Conservation (phyloP, 2,329 filamentous ascomycete species). For the Pestalotiopsis sp. region DNA sequence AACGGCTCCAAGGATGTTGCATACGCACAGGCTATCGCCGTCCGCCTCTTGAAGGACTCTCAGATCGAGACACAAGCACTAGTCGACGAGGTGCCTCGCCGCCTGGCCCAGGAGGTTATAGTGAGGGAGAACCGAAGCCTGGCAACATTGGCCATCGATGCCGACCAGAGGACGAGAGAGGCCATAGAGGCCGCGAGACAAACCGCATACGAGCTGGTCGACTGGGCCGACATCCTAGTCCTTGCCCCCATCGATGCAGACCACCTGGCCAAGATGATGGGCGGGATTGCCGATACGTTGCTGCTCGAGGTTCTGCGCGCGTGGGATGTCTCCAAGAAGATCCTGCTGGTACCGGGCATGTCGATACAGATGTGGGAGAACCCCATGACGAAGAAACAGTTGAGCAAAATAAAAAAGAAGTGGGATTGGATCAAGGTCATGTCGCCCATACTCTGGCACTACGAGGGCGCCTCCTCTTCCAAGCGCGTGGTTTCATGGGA, state of each 20-base stretch:
- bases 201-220: conserved; percentile 69
- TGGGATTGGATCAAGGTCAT: conserved; percentile 88
- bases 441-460: conserved; percentile 81
- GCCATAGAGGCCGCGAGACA: conserved; percentile 56
- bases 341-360: conserved; percentile 87
- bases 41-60: conserved; percentile 67
- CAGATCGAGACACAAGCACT: conserved; percentile 65
- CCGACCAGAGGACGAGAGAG: conserved; percentile 36
- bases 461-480: conserved; percentile 50
- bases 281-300: conserved; percentile 79
- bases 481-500: conserved; percentile 64
- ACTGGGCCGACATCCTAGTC: conserved; percentile 87
- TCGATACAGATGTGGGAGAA: conserved; percentile 88
- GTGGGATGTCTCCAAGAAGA: conserved; percentile 86
- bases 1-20: conserved; percentile 68
- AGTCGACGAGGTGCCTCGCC: conserved; percentile 66
- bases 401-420: conserved; percentile 79
- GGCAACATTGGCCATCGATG: conserved; percentile 34
- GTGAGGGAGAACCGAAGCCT: conserved; percentile 59
- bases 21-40: conserved; percentile 66
- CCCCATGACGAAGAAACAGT: conserved; percentile 83
- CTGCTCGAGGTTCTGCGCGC: conserved; percentile 80
- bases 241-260: conserved; percentile 85
- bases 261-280: conserved; percentile 83
- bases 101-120: conserved; percentile 64